These are phyloP conservation scores for Daucus carota DNA, from an alignment of 129 eudicot species.

Conservation along the genomic window DH1_v3.0 NC_030384.2:29601501-29602000, in stretches of 20 bases:
- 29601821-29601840: conserved; percentile 24
- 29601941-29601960: too few species aligned
- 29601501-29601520: conserved; percentile 38
- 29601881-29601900: neutral
- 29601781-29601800: conserved; percentile 44
- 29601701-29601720: neutral
- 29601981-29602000: too few species aligned
- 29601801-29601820: conserved; percentile 28
- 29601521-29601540: conserved; percentile 35
- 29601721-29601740: neutral
- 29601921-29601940: too few species aligned
- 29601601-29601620: conserved; percentile 77
- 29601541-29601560: conserved; percentile 72
- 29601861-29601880: neutral
- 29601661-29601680: neutral
- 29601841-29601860: neutral
- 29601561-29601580: conserved; percentile 23
- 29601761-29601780: conserved; percentile 61
- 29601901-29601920: too few species aligned
- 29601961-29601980: too few species aligned
- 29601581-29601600: conserved; percentile 38
- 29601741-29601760: conserved; percentile 85
- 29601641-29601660: conserved; percentile 6
- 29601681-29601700: too few species aligned
- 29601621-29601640: neutral